phyloP scores from a whole-genome alignment of 129 eudicot genomes.

The Apium graveolens region DNA sequence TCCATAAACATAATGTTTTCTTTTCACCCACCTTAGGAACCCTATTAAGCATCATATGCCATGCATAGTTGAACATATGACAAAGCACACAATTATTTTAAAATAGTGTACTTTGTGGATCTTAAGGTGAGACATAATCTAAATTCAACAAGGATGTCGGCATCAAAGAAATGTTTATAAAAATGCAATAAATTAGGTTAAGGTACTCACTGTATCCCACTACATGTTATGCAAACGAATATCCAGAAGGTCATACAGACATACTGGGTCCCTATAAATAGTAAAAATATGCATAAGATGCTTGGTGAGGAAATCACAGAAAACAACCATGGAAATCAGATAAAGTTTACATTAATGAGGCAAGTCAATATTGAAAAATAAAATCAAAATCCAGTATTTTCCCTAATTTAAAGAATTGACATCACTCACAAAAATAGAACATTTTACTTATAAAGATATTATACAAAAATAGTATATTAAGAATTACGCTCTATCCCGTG shows the following conservation, averaged over 20 bases:
- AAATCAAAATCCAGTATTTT: neutral
- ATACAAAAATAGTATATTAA: neutral
- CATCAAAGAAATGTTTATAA: neutral
- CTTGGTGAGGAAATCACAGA: neutral
- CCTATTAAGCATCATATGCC: neutral
- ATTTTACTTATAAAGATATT: no score
- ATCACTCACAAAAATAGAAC: neutral
- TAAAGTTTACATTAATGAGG: neutral
- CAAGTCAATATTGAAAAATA: neutral
- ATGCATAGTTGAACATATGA: neutral
- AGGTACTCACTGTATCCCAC: slow-evolving; percentile 87
- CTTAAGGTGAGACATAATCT: neutral
- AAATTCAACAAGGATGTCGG: neutral
- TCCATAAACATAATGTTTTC: neutral
- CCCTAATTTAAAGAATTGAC: neutral
- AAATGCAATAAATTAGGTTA: slow-evolving; percentile 5
- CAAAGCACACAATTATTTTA: neutral
- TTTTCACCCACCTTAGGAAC: slow-evolving; percentile 1
- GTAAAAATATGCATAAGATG: neutral
- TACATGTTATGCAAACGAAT: slow-evolving; percentile 77
- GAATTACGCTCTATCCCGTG: neutral
- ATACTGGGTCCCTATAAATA: slow-evolving; percentile 81
- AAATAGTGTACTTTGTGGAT: neutral
- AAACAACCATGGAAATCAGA: neutral
- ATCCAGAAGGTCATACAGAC: slow-evolving; percentile 96